phyloP scores from a whole-genome alignment of 192 early-diverging fungal genomes.

The Backusella mclennaniae region DNA sequence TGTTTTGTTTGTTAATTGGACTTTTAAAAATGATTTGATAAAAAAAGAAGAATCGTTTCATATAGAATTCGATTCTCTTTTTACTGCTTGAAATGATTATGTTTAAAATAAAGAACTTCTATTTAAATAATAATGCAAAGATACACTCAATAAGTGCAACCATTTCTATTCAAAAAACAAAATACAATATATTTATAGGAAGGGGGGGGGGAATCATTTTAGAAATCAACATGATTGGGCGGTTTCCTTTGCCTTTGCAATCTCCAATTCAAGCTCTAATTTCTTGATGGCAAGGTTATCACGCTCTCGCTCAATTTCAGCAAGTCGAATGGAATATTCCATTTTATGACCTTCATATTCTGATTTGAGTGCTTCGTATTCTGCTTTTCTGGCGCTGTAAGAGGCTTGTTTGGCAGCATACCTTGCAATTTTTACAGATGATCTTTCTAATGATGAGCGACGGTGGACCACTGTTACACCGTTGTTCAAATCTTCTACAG shows the following conservation, averaged over 20 bases:
- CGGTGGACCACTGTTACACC: neutral
- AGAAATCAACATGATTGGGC: neutral
- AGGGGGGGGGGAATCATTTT: neutral
- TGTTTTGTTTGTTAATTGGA: too few species aligned
- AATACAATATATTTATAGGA: neutral
- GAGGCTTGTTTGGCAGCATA: constrained; percentile 1
- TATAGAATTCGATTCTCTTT: neutral
- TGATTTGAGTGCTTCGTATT: neutral
- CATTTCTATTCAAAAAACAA: neutral
- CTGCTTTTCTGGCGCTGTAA: neutral
- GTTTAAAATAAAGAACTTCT: too few species aligned
- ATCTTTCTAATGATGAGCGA: neutral
- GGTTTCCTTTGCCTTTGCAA: neutral
- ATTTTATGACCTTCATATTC: constrained; percentile 10
- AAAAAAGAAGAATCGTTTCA: too few species aligned
- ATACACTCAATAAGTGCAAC: too few species aligned
- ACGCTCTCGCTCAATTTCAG: constrained; percentile 10
- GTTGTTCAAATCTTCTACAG: neutral
- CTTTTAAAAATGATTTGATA: too few species aligned
- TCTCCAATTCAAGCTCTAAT: constrained; percentile 2
- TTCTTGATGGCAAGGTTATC: constrained; percentile 3
- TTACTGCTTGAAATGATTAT: neutral
- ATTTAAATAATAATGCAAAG: too few species aligned
- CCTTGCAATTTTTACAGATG: neutral
- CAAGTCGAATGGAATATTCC: neutral